Base-by-base conservation (phyloP, 805 yeast species). In the Candida mattraensis region DNA sequence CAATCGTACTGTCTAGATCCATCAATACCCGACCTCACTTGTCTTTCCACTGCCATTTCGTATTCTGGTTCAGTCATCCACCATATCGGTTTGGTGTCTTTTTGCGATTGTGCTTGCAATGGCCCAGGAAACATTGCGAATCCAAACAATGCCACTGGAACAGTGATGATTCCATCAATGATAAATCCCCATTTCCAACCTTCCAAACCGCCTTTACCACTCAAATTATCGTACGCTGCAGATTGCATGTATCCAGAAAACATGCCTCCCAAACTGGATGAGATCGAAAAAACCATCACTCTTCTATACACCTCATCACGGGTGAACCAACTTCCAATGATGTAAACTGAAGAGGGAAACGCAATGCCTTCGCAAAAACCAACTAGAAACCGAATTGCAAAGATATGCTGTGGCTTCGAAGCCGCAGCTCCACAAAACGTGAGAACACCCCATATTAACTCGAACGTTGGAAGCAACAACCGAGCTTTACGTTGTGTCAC, bases 131-230 rank as follows among this genome's bases (percentile, higher is more conserved):
- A 78, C 44, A 70, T 70, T 3, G 77, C 29, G 16, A 74, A 64
- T 0, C 84, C 83, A 41, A 72, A 74, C 4, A 77, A 23, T 3
- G 74, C 72, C 36, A 79, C 71, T 2, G 83, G 83, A 3, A 78
- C 49, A 0, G 84, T 77, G 28, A 78, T 66, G 20, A 74, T 48
- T 45, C 76, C 78, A 56, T 79, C 83, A 42, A 79, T 74, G 28
- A 80, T 73, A 50, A 77, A 80, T n/a, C 78, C 53, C 84, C 84
- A 78, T 54, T 80, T 67, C 83, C 83, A 78, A 6, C 85, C 84
- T 3, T 68, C 66, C 11, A 78, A 53, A 0, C 80, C 80, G n/a
- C 57, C 54, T 14, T 45, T 53, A 36, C 74, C 72, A 45, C 71
- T 56, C 53, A 67, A 56, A 46, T 63, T 50, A 28, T 45, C 42